These are phyloP conservation scores for Secale cereale DNA, from an alignment of 176 grass and related monocot species.

Conservation along the genomic window DNA sequence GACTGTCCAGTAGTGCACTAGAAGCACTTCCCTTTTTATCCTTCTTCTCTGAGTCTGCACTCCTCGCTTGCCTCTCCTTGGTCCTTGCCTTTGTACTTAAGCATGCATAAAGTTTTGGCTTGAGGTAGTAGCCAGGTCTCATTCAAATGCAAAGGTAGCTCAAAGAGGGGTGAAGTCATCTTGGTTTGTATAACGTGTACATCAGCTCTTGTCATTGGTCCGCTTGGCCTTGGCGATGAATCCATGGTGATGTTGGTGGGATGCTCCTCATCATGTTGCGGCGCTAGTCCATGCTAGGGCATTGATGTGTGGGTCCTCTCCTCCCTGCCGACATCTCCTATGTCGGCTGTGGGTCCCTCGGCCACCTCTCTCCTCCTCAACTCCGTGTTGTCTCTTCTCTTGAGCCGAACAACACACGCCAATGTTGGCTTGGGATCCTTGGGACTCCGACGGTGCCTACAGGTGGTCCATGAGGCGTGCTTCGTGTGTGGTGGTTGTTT, in stretches of 20 bases:
- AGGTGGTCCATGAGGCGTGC: no score
- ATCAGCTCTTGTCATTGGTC: background rate
- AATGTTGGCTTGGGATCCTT: background rate
- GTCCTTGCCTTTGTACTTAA: background rate
- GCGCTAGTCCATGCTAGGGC: background rate
- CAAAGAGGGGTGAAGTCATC: background rate
- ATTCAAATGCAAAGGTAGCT: background rate
- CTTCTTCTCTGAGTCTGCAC: no score
- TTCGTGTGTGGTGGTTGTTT: no score
- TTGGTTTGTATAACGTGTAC: background rate
- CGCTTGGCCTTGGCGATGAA: background rate
- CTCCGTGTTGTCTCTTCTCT: background rate
- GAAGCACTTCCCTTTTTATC: no score
- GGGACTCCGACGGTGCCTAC: background rate
- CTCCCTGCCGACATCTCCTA: background rate
- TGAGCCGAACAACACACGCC: background rate
- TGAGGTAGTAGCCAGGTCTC: background rate
- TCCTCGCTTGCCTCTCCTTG: no score
- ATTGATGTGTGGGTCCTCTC: background rate
- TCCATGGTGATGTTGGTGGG: background rate
- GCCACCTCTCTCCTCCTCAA: background rate
- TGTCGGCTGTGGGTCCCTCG: background rate
- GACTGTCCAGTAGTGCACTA: no score
- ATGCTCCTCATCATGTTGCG: background rate
- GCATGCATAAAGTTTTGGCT: background rate